Evolutionary conservation across 441 rosid species (phyloP).

Genomic region (Erodium chrysanthum): DNA sequence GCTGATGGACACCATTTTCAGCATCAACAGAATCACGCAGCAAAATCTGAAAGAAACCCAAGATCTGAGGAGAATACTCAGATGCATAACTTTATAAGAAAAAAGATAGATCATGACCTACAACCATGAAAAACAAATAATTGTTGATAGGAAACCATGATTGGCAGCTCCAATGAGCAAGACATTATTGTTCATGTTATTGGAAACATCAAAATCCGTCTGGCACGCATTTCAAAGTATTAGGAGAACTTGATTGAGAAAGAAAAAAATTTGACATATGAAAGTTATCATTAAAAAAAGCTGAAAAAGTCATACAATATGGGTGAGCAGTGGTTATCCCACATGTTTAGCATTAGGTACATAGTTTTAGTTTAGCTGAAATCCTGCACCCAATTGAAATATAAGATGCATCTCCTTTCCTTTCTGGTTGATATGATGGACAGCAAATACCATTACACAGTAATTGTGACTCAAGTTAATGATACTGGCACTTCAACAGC

Average conservation of each 20-base stretch:
- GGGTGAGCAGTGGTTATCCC: too few relatives aligned
- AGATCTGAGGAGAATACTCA: constrained; percentile 67
- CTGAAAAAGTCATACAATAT: too few relatives aligned
- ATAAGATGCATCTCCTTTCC: too few relatives aligned
- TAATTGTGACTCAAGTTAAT: constrained; percentile 3
- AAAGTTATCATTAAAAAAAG: too few relatives aligned
- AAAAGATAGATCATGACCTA: background rate
- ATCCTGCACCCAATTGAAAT: too few relatives aligned
- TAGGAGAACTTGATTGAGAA: too few relatives aligned
- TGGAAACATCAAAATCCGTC: background rate
- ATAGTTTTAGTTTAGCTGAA: too few relatives aligned
- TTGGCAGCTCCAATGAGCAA: background rate
- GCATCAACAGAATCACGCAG: constrained; percentile 81
- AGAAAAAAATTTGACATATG: too few relatives aligned
- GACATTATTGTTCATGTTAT: background rate
- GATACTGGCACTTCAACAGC: constrained; percentile 14
- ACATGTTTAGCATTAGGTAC: too few relatives aligned
- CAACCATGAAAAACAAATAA: background rate
- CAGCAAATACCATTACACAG: background rate
- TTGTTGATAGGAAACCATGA: background rate
- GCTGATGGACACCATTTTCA: too few relatives aligned
- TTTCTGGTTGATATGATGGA: background rate
- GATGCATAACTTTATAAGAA: constrained; percentile 73
- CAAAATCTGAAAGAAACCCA: constrained; percentile 86
- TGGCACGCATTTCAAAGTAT: too few relatives aligned